These are phyloP conservation scores for Bertia moriformis DNA, from an alignment of 2,329 filamentous ascomycete species.

Conservation along the genomic window DNA sequence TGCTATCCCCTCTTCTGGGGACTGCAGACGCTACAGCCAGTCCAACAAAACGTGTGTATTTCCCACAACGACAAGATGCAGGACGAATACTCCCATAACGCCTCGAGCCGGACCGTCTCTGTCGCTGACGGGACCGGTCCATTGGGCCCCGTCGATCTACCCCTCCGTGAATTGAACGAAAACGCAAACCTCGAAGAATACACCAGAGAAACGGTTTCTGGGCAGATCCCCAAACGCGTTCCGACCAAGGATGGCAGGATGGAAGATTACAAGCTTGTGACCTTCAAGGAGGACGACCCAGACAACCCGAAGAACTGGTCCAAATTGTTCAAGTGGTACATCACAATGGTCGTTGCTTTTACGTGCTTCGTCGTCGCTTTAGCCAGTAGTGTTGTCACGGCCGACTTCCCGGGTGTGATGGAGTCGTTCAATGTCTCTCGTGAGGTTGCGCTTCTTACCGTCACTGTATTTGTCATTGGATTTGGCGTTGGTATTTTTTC, in stretches of 20 bases:
- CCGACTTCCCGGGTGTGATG: neutral
- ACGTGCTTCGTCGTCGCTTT: neutral
- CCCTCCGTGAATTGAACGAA: too few species aligned
- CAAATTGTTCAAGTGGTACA: neutral
- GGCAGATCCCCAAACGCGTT: conserved; percentile 6
- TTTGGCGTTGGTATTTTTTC: conserved; percentile 4
- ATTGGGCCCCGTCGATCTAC: too few species aligned
- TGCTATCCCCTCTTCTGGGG: too few species aligned
- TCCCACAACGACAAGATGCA: too few species aligned
- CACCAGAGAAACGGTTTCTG: conserved; percentile 6
- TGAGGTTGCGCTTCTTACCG: neutral
- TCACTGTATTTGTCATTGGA: neutral
- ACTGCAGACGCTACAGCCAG: too few species aligned
- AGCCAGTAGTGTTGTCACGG: conserved; percentile 7
- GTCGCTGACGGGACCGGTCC: too few species aligned
- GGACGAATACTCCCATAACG: too few species aligned
- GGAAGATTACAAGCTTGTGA: conserved; percentile 1
- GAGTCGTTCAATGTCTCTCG: neutral
- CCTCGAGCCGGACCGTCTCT: too few species aligned
- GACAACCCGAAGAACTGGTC: neutral
- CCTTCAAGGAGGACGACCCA: neutral
- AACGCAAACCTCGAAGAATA: conserved; percentile 9
- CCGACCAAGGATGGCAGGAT: neutral
- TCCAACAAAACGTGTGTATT: too few species aligned
- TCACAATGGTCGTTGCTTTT: neutral